A percentile compares a stretch with the other conserved stretches of the same genome.
These are phyloP conservation scores for Colletotrichum melonis DNA, from an alignment of 2,329 filamentous ascomycete species.

Conservation along the genomic window DNA sequence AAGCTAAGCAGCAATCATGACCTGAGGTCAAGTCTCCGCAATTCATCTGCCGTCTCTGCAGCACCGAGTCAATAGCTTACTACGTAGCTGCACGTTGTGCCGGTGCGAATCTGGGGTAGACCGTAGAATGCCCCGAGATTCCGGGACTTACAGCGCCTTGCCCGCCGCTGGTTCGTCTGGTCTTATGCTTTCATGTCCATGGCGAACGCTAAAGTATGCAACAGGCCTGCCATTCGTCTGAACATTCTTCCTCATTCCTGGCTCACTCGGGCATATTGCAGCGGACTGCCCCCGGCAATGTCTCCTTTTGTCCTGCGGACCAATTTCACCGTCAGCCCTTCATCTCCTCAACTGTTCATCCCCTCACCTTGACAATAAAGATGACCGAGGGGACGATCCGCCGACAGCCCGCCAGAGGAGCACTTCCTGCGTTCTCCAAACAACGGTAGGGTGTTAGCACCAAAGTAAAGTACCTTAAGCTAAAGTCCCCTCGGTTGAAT, in stretches of 20 bases:
- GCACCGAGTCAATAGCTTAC: conserved; percentile 9
- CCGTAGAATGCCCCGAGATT: conserved; percentile 12
- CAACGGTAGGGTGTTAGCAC: background rate
- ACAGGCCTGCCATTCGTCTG: background rate
- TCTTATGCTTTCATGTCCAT: background rate
- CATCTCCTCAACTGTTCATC: background rate
- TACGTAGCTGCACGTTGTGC: conserved; percentile 18
- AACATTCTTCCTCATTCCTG: background rate
- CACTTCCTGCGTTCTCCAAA: background rate
- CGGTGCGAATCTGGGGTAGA: conserved; percentile 23
- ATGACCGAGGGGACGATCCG: background rate
- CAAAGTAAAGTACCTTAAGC: background rate
- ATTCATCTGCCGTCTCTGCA: conserved; percentile 24
- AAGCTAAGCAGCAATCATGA: background rate
- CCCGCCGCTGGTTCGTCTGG: background rate
- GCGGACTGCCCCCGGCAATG: background rate
- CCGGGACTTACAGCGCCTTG: background rate
- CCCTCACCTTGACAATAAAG: background rate
- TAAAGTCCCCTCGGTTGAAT: background rate
- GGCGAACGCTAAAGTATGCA: no score
- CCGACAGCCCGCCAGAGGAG: background rate
- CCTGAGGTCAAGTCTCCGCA: conserved; percentile 6
- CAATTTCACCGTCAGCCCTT: background rate
- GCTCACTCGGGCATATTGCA: background rate
- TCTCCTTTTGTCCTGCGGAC: conserved; percentile 19